phyloP scores from a whole-genome alignment of 2,329 filamentous ascomycete species.

The Daldinia sp. region DNA sequence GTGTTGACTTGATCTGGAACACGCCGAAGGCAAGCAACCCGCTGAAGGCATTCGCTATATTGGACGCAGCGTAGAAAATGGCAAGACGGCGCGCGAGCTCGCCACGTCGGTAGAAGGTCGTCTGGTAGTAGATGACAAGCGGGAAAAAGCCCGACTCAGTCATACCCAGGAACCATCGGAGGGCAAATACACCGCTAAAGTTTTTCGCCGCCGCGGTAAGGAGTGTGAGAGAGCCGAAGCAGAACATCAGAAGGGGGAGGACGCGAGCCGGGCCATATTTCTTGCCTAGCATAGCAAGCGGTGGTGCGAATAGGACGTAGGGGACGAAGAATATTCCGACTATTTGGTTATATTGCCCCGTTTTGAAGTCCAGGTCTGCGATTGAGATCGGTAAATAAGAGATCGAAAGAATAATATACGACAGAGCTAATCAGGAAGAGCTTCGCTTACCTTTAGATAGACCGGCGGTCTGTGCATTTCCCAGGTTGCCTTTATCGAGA shows the following conservation, averaged over 20 bases:
- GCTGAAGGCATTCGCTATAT: conserved; percentile 73
- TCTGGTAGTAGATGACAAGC: conserved; percentile 68
- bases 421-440: conserved; percentile 1
- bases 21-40: conserved; percentile 62
- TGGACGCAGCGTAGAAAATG: conserved; percentile 80
- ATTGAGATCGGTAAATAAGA: not conserved
- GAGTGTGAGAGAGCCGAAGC: conserved; percentile 74
- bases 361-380: conserved; percentile 68
- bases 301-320: conserved; percentile 77
- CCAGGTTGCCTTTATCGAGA: conserved; percentile 64
- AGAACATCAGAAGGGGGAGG: conserved; percentile 73
- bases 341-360: conserved; percentile 76
- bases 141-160: conserved; percentile 77
- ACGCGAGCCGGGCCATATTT: conserved; percentile 73
- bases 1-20: conserved; percentile 59
- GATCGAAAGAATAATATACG: conserved; percentile 1
- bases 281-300: conserved; percentile 75
- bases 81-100: conserved; percentile 78
- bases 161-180: conserved; percentile 78
- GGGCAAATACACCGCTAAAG: conserved; percentile 74
- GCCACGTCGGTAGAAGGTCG: conserved; percentile 76
- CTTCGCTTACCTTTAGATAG: conserved; percentile 53
- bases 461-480: conserved; percentile 69
- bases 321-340: conserved; percentile 79
- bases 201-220: conserved; percentile 67